Percentiles rank a stretch among this genome's conserved stretches.
phyloP scores from a whole-genome alignment of 2,329 filamentous ascomycete species.

The Dactylonectria macrodidyma region DNA sequence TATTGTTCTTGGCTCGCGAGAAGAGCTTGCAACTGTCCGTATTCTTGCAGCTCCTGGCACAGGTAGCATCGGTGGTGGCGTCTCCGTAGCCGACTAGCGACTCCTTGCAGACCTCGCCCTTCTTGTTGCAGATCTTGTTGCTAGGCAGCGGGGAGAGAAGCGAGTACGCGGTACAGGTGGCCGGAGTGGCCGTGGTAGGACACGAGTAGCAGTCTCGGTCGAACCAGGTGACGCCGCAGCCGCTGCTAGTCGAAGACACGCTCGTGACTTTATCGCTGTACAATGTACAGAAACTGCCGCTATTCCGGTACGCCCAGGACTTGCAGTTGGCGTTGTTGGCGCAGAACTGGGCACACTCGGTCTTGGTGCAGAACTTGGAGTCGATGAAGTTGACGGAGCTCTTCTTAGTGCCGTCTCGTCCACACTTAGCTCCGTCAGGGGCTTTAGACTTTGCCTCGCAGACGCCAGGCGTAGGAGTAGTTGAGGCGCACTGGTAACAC shows the following conservation, averaged over 20 bases:
- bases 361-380: neutral
- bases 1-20: neutral
- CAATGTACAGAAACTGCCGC: neutral
- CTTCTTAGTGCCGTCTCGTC: conserved; percentile 2
- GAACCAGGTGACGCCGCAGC: conserved; percentile 6
- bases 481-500: neutral
- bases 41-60: conserved; percentile 4
- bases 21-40: conserved; percentile 1
- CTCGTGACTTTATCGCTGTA: neutral
- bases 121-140: conserved; percentile 2
- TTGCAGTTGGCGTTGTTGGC: neutral
- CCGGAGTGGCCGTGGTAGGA: neutral
- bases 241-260: neutral
- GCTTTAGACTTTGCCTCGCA: neutral
- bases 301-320: neutral
- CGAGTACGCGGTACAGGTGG: neutral
- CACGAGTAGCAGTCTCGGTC: conserved; percentile 7
- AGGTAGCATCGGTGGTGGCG: conserved; percentile 3
- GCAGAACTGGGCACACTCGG: neutral
- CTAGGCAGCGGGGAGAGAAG: neutral
- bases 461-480: neutral
- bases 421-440: neutral
- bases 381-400: conserved; percentile 2
- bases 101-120: conserved; percentile 4
- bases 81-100: neutral